Evolutionary conservation across 1,284 basidiomycete genomes (phyloP).

Genomic region (Irpex sp.): DNA sequence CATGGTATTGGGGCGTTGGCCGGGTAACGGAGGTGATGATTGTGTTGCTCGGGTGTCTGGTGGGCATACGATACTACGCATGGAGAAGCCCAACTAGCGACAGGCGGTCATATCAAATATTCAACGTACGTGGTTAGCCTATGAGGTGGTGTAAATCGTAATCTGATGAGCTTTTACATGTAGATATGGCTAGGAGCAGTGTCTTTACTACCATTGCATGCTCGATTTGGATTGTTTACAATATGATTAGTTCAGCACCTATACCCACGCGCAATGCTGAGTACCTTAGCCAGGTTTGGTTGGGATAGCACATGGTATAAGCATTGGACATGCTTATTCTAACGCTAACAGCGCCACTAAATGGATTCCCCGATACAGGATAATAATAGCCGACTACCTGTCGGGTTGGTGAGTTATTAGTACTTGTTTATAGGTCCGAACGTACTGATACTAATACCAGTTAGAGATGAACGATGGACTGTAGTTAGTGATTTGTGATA

Average conservation of each 20-base stretch:
- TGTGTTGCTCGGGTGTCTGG: conserved; percentile 20
- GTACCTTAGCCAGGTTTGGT: neutral
- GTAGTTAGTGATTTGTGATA: too few species aligned
- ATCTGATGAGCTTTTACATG: neutral
- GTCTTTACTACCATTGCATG: conserved; percentile 6
- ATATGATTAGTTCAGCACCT: neutral
- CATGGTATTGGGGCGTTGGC: conserved; percentile 20
- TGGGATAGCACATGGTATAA: neutral
- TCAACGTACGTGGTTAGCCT: conserved; percentile 20
- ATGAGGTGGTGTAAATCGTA: neutral
- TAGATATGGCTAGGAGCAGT: conserved; percentile 8
- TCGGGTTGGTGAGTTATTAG: neutral
- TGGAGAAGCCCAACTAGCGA: conserved; percentile 18
- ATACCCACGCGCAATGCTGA: neutral
- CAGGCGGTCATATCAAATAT: conserved; percentile 23
- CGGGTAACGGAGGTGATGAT: conserved; percentile 16
- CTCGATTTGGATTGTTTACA: neutral
- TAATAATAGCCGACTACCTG: neutral
- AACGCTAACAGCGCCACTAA: neutral
- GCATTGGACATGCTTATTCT: neutral
- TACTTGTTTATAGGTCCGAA: neutral
- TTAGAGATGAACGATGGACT: too few species aligned
- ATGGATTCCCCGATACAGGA: neutral
- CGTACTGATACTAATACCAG: neutral
- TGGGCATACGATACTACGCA: conserved; percentile 25